These are phyloP conservation scores for Flaveria bidentis DNA, from an alignment of 129 eudicot genomes.

Conservation along the genomic window DNA sequence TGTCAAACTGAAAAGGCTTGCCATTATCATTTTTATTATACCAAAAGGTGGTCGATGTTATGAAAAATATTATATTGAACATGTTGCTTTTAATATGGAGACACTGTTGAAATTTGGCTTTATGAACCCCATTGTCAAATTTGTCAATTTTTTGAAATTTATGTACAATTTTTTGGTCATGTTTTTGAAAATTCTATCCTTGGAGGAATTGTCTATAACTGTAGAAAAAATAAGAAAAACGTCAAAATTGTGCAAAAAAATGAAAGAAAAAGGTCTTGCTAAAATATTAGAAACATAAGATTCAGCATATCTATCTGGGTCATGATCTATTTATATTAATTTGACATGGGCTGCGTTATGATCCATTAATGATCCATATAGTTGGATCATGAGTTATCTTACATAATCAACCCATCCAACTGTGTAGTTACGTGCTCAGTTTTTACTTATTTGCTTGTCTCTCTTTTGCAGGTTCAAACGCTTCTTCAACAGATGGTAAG, in stretches of 20 bases:
- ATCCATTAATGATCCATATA: slow-evolving; percentile 1
- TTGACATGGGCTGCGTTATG: neutral
- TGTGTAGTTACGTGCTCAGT: slow-evolving; percentile 4
- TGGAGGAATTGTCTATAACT: neutral
- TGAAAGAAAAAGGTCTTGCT: neutral
- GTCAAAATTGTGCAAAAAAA: neutral
- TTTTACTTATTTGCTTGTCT: neutral
- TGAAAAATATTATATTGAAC: neutral
- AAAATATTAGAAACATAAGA: neutral
- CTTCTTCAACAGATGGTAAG: slow-evolving; percentile 96
- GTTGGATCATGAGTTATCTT: slow-evolving; percentile 4
- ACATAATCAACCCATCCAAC: neutral
- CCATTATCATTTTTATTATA: neutral
- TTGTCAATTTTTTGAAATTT: neutral
- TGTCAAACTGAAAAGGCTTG: neutral
- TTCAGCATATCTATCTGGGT: neutral
- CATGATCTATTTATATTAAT: neutral
- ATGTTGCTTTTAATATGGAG: neutral
- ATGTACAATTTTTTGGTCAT: neutral
- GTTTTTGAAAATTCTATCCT: neutral
- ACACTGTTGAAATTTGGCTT: neutral
- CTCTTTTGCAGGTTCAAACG: slow-evolving; percentile 71
- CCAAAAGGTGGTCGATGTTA: neutral
- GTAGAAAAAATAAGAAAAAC: neutral
- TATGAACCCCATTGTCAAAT: neutral